A percentile compares a stretch with the other conserved stretches of the same genome.
Conservation (phyloP, 1,284 basidiomycete genomes). For the Leccinum pachyderme region DNA sequence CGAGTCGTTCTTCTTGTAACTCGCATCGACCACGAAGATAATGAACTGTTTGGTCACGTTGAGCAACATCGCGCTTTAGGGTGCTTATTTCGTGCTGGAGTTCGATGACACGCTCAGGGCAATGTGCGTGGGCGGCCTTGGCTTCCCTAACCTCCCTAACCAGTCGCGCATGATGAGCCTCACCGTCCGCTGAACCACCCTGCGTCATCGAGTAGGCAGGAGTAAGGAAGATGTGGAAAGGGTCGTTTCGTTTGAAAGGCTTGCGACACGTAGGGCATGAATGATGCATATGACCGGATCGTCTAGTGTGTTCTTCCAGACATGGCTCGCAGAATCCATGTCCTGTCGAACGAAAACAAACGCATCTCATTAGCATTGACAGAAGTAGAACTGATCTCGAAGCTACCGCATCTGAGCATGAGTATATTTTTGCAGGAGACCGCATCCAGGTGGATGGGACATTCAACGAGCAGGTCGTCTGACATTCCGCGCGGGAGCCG, state of each 20-base stretch:
- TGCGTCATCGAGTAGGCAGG: conserved; percentile 15
- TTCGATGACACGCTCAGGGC: conserved; percentile 9
- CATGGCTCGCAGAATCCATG: conserved; percentile 34
- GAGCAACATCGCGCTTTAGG: conserved; percentile 11
- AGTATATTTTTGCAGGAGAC: conserved; percentile 29
- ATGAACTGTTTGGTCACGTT: conserved; percentile 9
- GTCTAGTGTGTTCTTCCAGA: conserved; percentile 17
- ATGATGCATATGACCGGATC: neutral
- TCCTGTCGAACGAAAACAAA: conserved; percentile 22
- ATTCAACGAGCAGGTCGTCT: conserved; percentile 27
- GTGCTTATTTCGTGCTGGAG: conserved; percentile 14
- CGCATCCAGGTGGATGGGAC: conserved; percentile 32
- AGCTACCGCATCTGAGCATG: conserved; percentile 32
- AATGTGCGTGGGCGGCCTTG: conserved; percentile 14
- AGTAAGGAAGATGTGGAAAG: conserved; percentile 27
- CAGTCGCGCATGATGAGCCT: conserved; percentile 9
- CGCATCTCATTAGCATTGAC: conserved; percentile 10
- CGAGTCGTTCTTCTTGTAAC: conserved; percentile 10
- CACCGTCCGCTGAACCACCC: neutral
- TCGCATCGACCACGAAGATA: conserved; percentile 18
- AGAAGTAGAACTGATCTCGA: conserved; percentile 2
- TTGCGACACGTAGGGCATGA: conserved; percentile 33
- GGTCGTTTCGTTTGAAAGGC: conserved; percentile 26
- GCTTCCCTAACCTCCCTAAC: conserved; percentile 16
- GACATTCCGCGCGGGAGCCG: conserved; percentile 11